Evolutionary conservation across 1,284 basidiomycete genomes (phyloP), one percentile per base, ranked within the genome.

Genomic region (Lentinus polychrous): DNA sequence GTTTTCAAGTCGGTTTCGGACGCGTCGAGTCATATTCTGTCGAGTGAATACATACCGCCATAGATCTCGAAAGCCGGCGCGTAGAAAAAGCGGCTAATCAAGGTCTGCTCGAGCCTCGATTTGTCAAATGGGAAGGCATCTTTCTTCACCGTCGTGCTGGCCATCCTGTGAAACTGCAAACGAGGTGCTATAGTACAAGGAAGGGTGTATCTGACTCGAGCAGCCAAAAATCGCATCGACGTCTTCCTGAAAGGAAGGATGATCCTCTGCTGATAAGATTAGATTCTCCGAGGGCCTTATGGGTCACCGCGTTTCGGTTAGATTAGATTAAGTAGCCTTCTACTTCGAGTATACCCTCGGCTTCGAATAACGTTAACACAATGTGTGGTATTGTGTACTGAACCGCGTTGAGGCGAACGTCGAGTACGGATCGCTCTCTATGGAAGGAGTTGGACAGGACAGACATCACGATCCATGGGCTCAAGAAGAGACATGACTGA

Each of bases 31-130:
- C 35, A 45, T 33, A 42, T 12, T 20, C 14, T 8, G 33, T 17
- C 32, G 20, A 38, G n/a, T n/a, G 22, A 18, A 15, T 24, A 66
- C 79, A 52, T 52, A 90, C 94, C 95, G 54, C 94, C 93, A 62
- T 98, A 99, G 70, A 98, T 96, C 69, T 99, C 95, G 61, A 99
- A 99, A 1, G 96, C 91, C 47, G 94, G 95, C 8, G 94, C 93
- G 67, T 91, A 98, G 76, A 99, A 99, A 77, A 99, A 99, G 43
- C 96, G 77, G 55, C 91, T 84, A 60, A 88, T 90, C 54, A 98
- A 80, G 49, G 96, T 71, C 24, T 85, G 86, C 62, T 99, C 95
- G 43, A 99, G 78, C 46, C 86, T 80, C 27, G 73, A 59, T 68
- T 96, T 95, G 69, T 94, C 91, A 64, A 99, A 99, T 12, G 85